Conservation (phyloP, 148 eudicot genomes). For the Talinum fruticosum region DNA sequence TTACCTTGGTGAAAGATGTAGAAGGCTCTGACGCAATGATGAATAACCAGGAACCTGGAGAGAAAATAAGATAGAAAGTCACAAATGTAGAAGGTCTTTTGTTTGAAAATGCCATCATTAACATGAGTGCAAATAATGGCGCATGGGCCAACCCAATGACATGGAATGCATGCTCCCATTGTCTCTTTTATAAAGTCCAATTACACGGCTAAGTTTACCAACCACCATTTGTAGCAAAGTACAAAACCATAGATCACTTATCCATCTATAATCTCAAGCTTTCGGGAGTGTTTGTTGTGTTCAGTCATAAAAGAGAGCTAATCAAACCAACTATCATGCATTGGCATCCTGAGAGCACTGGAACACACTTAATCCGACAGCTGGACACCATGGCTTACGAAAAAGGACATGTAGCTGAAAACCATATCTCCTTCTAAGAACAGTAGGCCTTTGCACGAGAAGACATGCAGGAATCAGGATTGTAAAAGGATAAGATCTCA, state of each 20-base stretch:
- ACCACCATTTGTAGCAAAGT: not conserved
- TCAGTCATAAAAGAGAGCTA: not conserved
- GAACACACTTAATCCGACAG: not conserved
- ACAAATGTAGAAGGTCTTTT: slow-evolving; percentile 5
- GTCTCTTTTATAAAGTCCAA: not conserved
- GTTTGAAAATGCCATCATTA: not conserved
- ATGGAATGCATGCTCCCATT: not conserved
- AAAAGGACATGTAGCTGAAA: not conserved
- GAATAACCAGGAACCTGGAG: slow-evolving; percentile 79
- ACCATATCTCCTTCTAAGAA: not conserved
- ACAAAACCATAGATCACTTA: too few relatives aligned
- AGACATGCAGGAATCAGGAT: too few relatives aligned
- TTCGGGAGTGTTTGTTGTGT: not conserved
- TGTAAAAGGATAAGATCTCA: not conserved
- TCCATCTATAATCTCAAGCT: not conserved
- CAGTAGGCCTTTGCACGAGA: not conserved
- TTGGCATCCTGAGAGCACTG: not conserved
- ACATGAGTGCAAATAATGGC: not conserved
- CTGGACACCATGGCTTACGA: not conserved
- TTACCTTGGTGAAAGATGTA: slow-evolving; percentile 81
- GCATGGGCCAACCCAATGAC: not conserved
- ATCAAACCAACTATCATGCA: slow-evolving; percentile 3
- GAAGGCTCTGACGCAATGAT: slow-evolving; percentile 60
- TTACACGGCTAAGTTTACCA: not conserved
- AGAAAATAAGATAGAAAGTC: not conserved